phyloP scores from a whole-genome alignment of 257 asterid genomes.

The Nicotiana tomentosiformis region DNA sequence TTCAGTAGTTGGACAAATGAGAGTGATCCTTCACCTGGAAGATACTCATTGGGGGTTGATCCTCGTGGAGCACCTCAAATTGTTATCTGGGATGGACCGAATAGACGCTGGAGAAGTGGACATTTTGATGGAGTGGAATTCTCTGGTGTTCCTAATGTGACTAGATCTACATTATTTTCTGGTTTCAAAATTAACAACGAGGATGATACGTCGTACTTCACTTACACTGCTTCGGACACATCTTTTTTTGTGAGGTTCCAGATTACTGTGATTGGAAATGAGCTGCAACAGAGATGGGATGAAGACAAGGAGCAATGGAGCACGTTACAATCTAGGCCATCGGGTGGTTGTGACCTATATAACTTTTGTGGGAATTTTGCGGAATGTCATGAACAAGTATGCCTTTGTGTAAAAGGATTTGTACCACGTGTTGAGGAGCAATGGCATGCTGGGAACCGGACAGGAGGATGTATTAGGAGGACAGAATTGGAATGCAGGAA shows the following conservation, averaged over 20 bases:
- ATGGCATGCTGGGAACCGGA: conserved; percentile 52
- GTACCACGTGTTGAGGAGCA: conserved; percentile 31
- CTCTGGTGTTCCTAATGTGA: conserved; percentile 40
- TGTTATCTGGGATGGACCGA: conserved; percentile 59
- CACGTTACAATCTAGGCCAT: conserved; percentile 39
- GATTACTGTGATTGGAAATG: conserved; percentile 41
- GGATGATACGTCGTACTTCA: conserved; percentile 16
- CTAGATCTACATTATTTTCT: conserved; percentile 14
- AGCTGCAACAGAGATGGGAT: conserved; percentile 43
- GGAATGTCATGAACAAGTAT: conserved; percentile 31
- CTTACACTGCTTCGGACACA: conserved; percentile 24
- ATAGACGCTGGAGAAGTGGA: conserved; percentile 76
- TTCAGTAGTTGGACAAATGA: conserved; percentile 53
- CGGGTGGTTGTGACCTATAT: conserved; percentile 37
- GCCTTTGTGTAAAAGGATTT: conserved; percentile 55
- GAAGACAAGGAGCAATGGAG: conserved; percentile 29
- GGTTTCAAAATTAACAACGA: conserved; percentile 45
- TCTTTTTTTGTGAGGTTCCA: conserved; percentile 34
- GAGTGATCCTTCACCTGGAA: conserved; percentile 61
- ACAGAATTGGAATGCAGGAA: conserved; percentile 29
- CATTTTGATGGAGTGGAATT: conserved; percentile 49
- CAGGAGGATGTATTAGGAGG: conserved; percentile 60
- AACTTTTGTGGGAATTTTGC: conserved; percentile 64
- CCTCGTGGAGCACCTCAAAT: conserved; percentile 67
- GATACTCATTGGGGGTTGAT: conserved; percentile 59